Evolutionary conservation across 176 grass and related monocot species (phyloP).

Genomic region (bread wheat (Triticum aestivum)): IWGSC_CS_RefSeq_v2.1 NC_057803.1:476413218-476413717

Average conservation of each 20-base stretch:
- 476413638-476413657: neutral
- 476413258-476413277: constrained; percentile 30
- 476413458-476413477: constrained; percentile 29
- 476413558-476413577: neutral
- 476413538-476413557: neutral
- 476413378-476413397: constrained; percentile 31
- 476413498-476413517: constrained; percentile 31
- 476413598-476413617: neutral
- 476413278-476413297: neutral
- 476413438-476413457: constrained; percentile 7
- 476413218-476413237: neutral
- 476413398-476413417: constrained; percentile 22
- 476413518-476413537: neutral
- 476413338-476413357: constrained; percentile 2
- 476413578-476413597: neutral
- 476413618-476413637: neutral
- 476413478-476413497: constrained; percentile 70
- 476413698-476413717: neutral
- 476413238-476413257: constrained; percentile 25
- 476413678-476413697: neutral
- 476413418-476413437: neutral
- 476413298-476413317: constrained; percentile 15
- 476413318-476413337: constrained; percentile 33
- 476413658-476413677: neutral
- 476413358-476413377: constrained; percentile 8